phyloP scores from a whole-genome alignment of 2,329 filamentous ascomycete species.

The Pseudogymnoascus sp. region DNA sequence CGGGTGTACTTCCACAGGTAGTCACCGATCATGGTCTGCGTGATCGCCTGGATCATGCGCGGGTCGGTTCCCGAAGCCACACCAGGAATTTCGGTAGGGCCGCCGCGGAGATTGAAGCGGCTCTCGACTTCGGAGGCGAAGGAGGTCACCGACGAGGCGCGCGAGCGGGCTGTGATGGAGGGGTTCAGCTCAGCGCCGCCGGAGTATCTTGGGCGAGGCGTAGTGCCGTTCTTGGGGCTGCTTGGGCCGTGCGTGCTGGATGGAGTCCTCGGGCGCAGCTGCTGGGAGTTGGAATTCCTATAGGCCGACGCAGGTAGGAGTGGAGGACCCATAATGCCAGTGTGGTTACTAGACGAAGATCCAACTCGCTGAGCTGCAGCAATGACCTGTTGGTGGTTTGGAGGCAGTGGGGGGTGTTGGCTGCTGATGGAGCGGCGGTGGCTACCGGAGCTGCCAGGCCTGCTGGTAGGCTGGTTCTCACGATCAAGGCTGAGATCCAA shows the following conservation, averaged over 20 bases:
- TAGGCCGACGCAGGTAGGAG: constrained; percentile 67
- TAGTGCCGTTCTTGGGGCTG: constrained; percentile 46
- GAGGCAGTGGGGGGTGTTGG: constrained; percentile 64
- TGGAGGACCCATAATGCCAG: constrained; percentile 72
- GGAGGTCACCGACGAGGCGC: constrained; percentile 84
- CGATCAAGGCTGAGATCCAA: constrained; percentile 30
- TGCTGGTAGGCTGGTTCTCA: constrained; percentile 34
- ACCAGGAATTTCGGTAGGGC: constrained; percentile 47
- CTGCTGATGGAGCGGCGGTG: constrained; percentile 42
- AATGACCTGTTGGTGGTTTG: constrained; percentile 77
- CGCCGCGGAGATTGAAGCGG: constrained; percentile 71
- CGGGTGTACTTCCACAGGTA: constrained; percentile 99
- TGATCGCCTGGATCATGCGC: constrained; percentile 98
- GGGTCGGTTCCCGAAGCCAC: constrained; percentile 75
- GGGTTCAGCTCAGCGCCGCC: constrained; percentile 30
- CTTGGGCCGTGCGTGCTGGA: constrained; percentile 47
- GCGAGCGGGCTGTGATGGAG: constrained; percentile 32
- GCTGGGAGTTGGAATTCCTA: constrained; percentile 11
- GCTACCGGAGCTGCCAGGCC: constrained; percentile 70
- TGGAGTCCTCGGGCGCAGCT: constrained; percentile 23
- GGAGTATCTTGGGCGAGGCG: constrained; percentile 54
- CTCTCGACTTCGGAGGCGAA: constrained; percentile 92
- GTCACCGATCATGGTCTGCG: constrained; percentile 98
- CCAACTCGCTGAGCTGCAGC: constrained; percentile 59
- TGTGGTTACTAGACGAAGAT: constrained; percentile 33